Evolutionary conservation across 805 yeast genomes (phyloP), one percentile per base, ranked within the genome.

Genomic region (Groenewaldozyma salmanticensis): DNA sequence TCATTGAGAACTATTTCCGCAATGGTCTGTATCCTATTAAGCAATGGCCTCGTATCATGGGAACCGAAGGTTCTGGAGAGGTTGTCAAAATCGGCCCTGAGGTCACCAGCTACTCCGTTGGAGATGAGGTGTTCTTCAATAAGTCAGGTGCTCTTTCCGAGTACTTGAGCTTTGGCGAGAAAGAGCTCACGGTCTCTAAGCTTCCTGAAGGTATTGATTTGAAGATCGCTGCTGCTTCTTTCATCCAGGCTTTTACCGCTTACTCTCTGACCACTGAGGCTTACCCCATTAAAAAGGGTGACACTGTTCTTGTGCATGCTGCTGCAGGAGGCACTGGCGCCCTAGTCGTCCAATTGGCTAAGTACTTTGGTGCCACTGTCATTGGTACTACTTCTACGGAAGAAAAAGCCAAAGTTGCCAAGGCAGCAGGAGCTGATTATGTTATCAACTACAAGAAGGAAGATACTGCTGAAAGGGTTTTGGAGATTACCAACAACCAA

Each of bases 311-410:
- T 36, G 78, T 85, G 20, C 85, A 87, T 66, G 96, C 96, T 3
- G 95, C 95, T 5, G 96, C 96, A 2, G 97, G 96, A 35, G 96
- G 96, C 42, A 90, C 84, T 38, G 97, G 97, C 4, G 70, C 74
- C 39, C 50, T 84, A 16, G 64, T 86, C 40, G 66, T 70, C 38
- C 95, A 87, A 59, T 64, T 87, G 60, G 61, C 81, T 38, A 59
- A 68, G 22, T 54, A 61, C 19, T 67, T 65, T 37, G 94, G 95
- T 17, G 96, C 87, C 3, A 78, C 74, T 48, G 87, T 78, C 35
- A 86, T 88, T 61, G 96, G 94, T 2, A 68, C 82, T 31, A 92
- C 94, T 4, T 85, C 96, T 1, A 68, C 84, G 9, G 74, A 70
- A 21, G 94, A 72, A 42, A 88, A 88, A 61, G 69, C 81, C 49